Percentiles rank a stretch among this genome's conserved stretches.
Conservation (phyloP, 2,329 filamentous ascomycete species). For the Paraphoma sp. region DNA sequence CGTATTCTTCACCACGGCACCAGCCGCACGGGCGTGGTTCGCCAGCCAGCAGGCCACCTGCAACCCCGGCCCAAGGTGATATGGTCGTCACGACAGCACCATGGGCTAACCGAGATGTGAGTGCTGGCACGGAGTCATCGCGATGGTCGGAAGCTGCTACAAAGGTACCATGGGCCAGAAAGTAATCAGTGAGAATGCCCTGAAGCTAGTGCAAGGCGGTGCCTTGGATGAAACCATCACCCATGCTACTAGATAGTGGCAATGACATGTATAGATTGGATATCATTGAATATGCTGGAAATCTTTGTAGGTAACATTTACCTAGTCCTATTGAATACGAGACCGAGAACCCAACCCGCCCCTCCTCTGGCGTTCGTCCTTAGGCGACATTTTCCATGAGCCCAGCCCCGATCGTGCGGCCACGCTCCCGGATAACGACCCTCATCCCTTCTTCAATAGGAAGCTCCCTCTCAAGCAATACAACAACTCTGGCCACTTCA, state of each 20-base stretch:
- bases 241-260: neutral
- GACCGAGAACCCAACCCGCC: too few relatives aligned
- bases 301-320: too few relatives aligned
- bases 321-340: too few relatives aligned
- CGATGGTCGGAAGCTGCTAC: conserved; percentile 10
- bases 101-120: conserved; percentile 23
- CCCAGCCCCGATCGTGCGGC: conserved; percentile 86
- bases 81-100: conserved; percentile 32
- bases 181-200: conserved; percentile 5
- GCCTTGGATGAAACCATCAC: neutral
- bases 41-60: conserved; percentile 18
- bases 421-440: conserved; percentile 80
- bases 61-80: conserved; percentile 20
- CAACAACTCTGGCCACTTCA: conserved; percentile 75
- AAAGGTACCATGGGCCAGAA: conserved; percentile 33
- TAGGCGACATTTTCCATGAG: conserved; percentile 67
- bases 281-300: too few relatives aligned
- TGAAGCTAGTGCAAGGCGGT: neutral
- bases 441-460: conserved; percentile 82
- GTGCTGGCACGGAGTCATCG: conserved; percentile 1
- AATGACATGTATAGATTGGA: too few relatives aligned
- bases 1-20: conserved; percentile 16
- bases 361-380: neutral
- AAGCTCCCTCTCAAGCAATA: conserved; percentile 75
- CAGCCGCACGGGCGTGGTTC: conserved; percentile 34